Evolutionary conservation across 2,329 filamentous ascomycete genomes (phyloP), one percentile per base, ranked within the genome.

Genomic region (Monosporascus sp.): DNA sequence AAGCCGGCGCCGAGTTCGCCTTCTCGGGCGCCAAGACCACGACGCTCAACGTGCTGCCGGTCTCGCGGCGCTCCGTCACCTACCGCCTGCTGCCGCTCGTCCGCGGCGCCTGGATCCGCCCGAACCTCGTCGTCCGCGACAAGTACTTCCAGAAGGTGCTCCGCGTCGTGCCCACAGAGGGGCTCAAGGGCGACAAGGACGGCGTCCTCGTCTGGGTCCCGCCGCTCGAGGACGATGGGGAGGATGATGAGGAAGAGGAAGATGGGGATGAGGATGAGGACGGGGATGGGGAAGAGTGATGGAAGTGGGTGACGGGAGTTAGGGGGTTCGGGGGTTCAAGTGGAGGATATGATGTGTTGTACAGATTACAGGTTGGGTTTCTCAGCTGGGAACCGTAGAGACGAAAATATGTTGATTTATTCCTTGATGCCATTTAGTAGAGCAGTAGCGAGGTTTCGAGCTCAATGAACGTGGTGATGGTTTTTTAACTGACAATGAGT

Each of bases 71-170:
- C 47, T 81, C 78, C 1, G 77, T 90, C n/a, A 78, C 81, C 25
- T 97, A 92, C 65, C 81, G 84, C 39, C 64, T 99, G 18, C 69
- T 96, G 54, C 85, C 92, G 7, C 78, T 87, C 39, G 72, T 79
- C 63, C 76, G 68, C 56, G 87, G 85, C 1, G 67, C 76, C 31
- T 96, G 88, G 83, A 81, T 93, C 53, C 78, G 68, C 49, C 90
- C 91, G 2, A 81, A 81, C 39, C 72, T 96, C 56, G 83, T 87
- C 56, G 90, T 97, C 39, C 80, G 89, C 56, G 93, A 96, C 74
- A 87, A 88, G 62, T 96, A 96, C 64, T 97, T 96, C 70, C 91
- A 96, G 68, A 96, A 97, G 77, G 85, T 88, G 43, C 70, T 97
- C 55, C 84, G 87, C 57, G 85, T 96, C 24, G 83, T 90, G 55